These are phyloP conservation scores for Naganishia vaughanmartiniae DNA, from an alignment of 768 basidiomycete species.

Conservation along the genomic window DNA sequence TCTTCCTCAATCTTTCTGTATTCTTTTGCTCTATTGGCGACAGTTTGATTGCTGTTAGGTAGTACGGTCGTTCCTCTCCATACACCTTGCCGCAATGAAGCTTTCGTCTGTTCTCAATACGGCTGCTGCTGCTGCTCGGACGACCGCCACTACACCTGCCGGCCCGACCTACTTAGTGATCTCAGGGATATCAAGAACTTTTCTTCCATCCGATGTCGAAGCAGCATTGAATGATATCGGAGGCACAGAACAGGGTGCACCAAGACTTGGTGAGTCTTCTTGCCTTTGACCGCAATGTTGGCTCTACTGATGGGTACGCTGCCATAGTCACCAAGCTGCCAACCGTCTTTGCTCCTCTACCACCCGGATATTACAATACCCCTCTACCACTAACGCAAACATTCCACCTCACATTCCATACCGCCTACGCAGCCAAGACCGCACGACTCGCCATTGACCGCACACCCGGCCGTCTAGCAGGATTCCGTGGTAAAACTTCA, in stretches of 20 bases:
- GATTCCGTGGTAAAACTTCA: not conserved
- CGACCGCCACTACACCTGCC: not conserved
- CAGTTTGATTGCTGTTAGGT: not conserved
- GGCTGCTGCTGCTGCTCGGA: not conserved
- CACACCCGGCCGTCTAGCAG: not conserved
- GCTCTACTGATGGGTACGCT: not conserved
- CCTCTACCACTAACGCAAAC: not conserved
- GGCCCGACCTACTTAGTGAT: not conserved
- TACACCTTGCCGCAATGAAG: not conserved
- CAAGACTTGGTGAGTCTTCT: slow-evolving; percentile 2
- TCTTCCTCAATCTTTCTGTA: too few relatives aligned
- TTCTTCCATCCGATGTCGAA: slow-evolving; percentile 11
- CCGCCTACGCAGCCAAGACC: not conserved
- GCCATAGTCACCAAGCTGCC: slow-evolving; percentile 15
- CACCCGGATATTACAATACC: not conserved
- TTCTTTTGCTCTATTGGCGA: not conserved
- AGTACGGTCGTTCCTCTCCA: not conserved
- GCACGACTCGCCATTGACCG: slow-evolving; percentile 14
- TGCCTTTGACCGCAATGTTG: not conserved
- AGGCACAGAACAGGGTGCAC: not conserved
- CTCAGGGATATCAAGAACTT: slow-evolving; percentile 1
- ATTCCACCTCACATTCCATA: slow-evolving; percentile 7
- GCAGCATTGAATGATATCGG: slow-evolving; percentile 17
- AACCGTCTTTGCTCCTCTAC: slow-evolving; percentile 4
- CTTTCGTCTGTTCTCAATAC: not conserved